These are phyloP conservation scores for Tilletia horrida DNA, from an alignment of 1,284 basidiomycete species.

Conservation along the genomic window DNA sequence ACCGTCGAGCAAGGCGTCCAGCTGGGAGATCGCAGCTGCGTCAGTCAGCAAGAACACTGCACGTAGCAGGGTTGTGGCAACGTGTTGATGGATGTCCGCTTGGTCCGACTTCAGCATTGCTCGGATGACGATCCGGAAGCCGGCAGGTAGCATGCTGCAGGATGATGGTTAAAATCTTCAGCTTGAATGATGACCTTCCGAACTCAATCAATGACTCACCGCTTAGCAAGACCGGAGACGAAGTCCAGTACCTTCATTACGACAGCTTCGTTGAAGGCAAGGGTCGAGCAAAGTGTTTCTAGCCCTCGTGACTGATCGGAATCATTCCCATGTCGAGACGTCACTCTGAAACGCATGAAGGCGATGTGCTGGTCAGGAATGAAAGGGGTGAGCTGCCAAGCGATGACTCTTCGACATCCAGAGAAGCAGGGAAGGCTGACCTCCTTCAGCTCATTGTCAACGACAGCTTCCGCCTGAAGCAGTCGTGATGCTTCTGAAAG, in stretches of 20 bases:
- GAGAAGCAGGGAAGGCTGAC: neutral
- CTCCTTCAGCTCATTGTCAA: neutral
- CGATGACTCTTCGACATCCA: no score
- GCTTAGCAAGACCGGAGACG: neutral
- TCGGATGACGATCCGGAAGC: conserved; percentile 2
- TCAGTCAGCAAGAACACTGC: conserved; percentile 5
- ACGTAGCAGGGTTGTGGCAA: neutral
- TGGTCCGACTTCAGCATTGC: conserved; percentile 13
- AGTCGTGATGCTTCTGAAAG: neutral
- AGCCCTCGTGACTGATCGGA: neutral
- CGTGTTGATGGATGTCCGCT: neutral
- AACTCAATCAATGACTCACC: neutral
- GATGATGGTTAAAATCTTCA: neutral
- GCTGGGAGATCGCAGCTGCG: neutral
- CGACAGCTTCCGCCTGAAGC: neutral
- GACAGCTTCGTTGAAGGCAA: neutral
- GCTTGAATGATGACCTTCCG: neutral
- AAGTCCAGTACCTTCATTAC: neutral
- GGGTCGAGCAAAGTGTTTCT: neutral
- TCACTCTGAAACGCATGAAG: conserved; percentile 13
- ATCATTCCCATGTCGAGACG: neutral
- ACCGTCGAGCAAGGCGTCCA: conserved; percentile 5
- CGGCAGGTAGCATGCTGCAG: neutral
- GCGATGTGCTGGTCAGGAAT: neutral
- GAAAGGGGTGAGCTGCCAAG: neutral